Evolutionary conservation across 208 protist genomes (phyloP), one percentile per base, ranked within the genome.

Genomic region (Wallacemonas collosoma): DNA sequence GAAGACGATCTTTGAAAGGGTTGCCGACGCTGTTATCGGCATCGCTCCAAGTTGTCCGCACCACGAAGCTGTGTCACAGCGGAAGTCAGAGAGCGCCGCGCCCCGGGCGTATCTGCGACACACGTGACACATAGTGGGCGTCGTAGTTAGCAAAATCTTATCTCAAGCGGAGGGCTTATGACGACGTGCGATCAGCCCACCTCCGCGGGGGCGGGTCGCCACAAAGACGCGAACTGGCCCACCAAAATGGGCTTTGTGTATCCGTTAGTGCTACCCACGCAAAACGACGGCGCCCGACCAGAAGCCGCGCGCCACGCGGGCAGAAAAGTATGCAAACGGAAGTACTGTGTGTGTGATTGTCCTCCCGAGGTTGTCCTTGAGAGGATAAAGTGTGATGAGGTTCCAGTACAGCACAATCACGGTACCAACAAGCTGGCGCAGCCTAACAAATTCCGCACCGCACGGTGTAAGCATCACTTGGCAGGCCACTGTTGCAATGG

Each of bases 401-500:
- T 65, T 6, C 60, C 60, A 3, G 4, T 5, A 3, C 60, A 65
- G 40, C 60, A 51, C 43, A 65, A 65, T 48, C 60, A 41, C 15
- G 60, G 60, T 8, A 38, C 4, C 3, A 8, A 8, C 3, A n/a
- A 44, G 15, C 44, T 65, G 15, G 43, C 38, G n/a, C 41, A 65
- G 41, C 41, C 60, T 12, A 14, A 15, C 43, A 65, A 65, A n/a
- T 65, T 65, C 2, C 60, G 60, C n/a, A 65, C 60, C 4, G 60
- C 38, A 35, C 5, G 15, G 60, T 65, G 60, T 41, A 65, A 65
- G 60, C 60, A 65, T n/a, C 7, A n/a, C 41, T 5, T 17, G 35
- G 7, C 12, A 38, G 60, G 43, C 5, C 60, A 65, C 60, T 65
- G 60, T n/a, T 65, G 60, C 40, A n/a, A 53, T n/a, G 60, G 60